These are phyloP conservation scores for Emergomyces pasteurianus DNA, from an alignment of 2,329 filamentous ascomycete species.

Conservation along the genomic window DNA sequence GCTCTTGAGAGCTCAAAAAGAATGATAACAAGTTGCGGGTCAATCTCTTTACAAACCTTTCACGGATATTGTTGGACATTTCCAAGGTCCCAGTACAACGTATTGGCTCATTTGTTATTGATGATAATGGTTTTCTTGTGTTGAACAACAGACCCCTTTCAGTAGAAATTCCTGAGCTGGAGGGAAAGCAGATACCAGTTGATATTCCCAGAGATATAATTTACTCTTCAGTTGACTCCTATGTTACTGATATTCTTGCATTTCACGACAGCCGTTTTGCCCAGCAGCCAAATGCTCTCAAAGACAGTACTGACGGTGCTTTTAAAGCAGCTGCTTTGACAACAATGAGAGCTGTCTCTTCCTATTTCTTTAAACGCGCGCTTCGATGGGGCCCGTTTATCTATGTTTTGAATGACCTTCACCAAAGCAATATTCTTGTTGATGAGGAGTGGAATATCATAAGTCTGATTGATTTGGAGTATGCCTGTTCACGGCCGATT, in stretches of 20 bases:
- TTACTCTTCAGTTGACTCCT: slow-evolving; percentile 16
- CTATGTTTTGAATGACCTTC: slow-evolving; percentile 27
- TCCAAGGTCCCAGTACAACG: slow-evolving; percentile 16
- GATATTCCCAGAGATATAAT: slow-evolving; percentile 15
- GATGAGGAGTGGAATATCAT: no score
- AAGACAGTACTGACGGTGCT: slow-evolving; percentile 11
- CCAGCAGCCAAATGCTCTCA: slow-evolving; percentile 19
- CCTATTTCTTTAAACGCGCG: slow-evolving; percentile 19
- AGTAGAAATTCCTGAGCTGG: slow-evolving; percentile 13
- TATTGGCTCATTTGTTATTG: slow-evolving; percentile 25
- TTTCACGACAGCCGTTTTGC: slow-evolving; percentile 18
- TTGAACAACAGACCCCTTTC: slow-evolving; percentile 17
- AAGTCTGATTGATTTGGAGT: no score
- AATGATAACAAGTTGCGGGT: slow-evolving; percentile 9
- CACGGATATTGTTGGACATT: slow-evolving; percentile 11
- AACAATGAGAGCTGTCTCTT: slow-evolving; percentile 19
- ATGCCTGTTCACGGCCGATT: no score
- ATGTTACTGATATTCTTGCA: slow-evolving; percentile 17
- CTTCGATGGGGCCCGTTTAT: slow-evolving; percentile 25
- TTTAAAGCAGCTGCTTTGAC: slow-evolving; percentile 18
- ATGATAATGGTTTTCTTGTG: slow-evolving; percentile 14
- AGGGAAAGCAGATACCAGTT: slow-evolving; percentile 17
- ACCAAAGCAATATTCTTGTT: slow-evolving; percentile 27
- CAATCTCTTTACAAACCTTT: slow-evolving; percentile 14
- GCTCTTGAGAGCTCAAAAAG: slow-evolving; percentile 8